These are phyloP conservation scores for Xylaria digitata DNA, from an alignment of 2,329 filamentous ascomycete genomes.

Conservation along the genomic window DNA sequence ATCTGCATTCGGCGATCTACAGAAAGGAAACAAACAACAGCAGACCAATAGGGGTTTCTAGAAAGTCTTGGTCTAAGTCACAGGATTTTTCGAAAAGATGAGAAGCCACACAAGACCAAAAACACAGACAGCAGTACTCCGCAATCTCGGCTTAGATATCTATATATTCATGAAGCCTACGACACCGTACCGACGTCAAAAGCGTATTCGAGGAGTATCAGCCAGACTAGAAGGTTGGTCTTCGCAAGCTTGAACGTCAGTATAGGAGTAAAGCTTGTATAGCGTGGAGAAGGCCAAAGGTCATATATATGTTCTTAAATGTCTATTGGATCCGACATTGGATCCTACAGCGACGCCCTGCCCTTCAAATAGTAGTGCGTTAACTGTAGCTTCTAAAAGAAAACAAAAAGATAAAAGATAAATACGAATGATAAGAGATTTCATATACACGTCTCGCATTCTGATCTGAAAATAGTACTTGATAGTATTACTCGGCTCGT, in stretches of 20 bases:
- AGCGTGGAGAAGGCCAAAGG: slow-evolving; percentile 26
- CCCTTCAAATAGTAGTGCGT: slow-evolving; percentile 16
- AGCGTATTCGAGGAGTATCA: slow-evolving; percentile 11
- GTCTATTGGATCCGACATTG: slow-evolving; percentile 31
- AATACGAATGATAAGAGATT: slow-evolving; percentile 35
- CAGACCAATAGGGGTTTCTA: slow-evolving; percentile 41
- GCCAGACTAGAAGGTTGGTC: background rate
- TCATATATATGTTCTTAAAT: slow-evolving; percentile 34
- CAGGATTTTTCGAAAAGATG: background rate
- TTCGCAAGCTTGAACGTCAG: slow-evolving; percentile 15
- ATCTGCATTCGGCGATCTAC: slow-evolving; percentile 68
- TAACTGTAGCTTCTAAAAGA: slow-evolving; percentile 13
- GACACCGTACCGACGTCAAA: background rate
- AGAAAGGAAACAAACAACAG: slow-evolving; percentile 55
- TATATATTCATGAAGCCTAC: slow-evolving; percentile 8
- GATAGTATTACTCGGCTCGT: background rate
- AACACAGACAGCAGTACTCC: background rate
- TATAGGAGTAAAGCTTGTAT: slow-evolving; percentile 37
- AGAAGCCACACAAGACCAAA: background rate
- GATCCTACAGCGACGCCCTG: slow-evolving; percentile 24
- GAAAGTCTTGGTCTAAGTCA: background rate
- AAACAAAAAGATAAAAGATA: slow-evolving; percentile 26
- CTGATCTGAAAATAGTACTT: background rate
- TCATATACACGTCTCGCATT: slow-evolving; percentile 15
- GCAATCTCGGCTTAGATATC: background rate